Conservation (phyloP, 2,329 filamentous ascomycete genomes). For the Aspergillus intermedius region DNA sequence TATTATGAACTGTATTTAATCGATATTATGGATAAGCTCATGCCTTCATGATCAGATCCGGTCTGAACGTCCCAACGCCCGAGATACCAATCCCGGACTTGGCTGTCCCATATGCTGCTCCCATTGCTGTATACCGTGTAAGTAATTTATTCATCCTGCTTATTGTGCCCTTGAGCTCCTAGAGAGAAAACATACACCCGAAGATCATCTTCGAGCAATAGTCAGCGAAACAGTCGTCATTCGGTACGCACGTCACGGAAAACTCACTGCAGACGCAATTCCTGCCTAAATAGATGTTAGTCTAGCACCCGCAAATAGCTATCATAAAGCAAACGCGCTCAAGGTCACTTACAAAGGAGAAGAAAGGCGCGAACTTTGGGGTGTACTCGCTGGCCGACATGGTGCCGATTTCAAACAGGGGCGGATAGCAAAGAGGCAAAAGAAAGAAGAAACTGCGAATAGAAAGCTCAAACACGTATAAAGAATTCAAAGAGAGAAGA, state of each 20-base stretch:
- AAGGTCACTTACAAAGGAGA: slow-evolving; percentile 55
- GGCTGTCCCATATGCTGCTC: slow-evolving; percentile 62
- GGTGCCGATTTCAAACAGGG: slow-evolving; percentile 11
- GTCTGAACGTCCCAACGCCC: slow-evolving; percentile 59
- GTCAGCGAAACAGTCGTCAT: slow-evolving; percentile 17
- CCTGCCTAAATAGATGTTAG: slow-evolving; percentile 37
- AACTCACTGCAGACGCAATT: slow-evolving; percentile 44
- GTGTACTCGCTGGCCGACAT: slow-evolving; percentile 47
- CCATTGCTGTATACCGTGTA: slow-evolving; percentile 46
- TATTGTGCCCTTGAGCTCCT: slow-evolving; percentile 1
- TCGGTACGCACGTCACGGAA: background rate
- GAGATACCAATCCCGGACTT: slow-evolving; percentile 64
- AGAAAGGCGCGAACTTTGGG: slow-evolving; percentile 61
- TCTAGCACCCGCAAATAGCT: slow-evolving; percentile 1
- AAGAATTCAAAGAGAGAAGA: background rate
- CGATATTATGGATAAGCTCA: slow-evolving; percentile 6
- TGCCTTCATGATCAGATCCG: slow-evolving; percentile 65
- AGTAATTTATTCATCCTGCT: slow-evolving; percentile 9
- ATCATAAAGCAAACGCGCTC: slow-evolving; percentile 2
- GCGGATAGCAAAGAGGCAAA: background rate
- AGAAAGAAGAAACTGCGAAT: background rate
- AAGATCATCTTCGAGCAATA: slow-evolving; percentile 42
- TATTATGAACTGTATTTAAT: background rate
- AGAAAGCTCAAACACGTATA: background rate
- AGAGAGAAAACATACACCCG: slow-evolving; percentile 38